A percentile compares a stretch with the other conserved stretches of the same genome.
Evolutionary conservation across 2,329 filamentous ascomycete genomes (phyloP).

Genomic region (Aspergillus tubingensis): DNA sequence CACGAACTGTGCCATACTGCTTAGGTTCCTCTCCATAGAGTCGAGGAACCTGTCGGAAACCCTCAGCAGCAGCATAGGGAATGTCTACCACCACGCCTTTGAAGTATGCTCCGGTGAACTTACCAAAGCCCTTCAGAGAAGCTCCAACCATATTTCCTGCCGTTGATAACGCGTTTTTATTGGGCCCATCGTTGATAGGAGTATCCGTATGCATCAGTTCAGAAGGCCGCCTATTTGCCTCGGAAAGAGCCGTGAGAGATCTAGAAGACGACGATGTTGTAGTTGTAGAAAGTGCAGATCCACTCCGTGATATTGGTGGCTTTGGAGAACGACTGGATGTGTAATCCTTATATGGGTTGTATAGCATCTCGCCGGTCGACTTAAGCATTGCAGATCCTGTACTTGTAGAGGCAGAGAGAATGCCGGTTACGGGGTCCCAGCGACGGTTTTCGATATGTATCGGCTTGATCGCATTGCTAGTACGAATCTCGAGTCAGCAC

Average conservation of each 20-base stretch:
- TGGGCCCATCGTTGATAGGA: not conserved
- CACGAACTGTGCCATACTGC: slow-evolving; percentile 34
- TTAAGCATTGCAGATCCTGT: slow-evolving; percentile 30
- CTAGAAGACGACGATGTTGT: not conserved
- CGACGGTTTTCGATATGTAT: slow-evolving; percentile 38
- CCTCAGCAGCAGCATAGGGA: slow-evolving; percentile 40
- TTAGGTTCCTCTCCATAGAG: slow-evolving; percentile 41
- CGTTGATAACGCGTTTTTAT: slow-evolving; percentile 3
- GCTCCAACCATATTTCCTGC: slow-evolving; percentile 15
- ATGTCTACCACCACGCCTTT: slow-evolving; percentile 41
- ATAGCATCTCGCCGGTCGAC: slow-evolving; percentile 29
- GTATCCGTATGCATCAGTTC: not conserved
- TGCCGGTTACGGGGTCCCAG: slow-evolving; percentile 36
- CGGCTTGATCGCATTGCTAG: slow-evolving; percentile 31
- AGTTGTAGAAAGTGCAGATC: not conserved
- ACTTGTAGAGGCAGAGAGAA: slow-evolving; percentile 27
- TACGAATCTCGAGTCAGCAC: not conserved
- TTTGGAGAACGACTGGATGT: slow-evolving; percentile 6
- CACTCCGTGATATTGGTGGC: not conserved
- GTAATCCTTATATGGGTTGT: slow-evolving; percentile 32
- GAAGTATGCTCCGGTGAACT: slow-evolving; percentile 27
- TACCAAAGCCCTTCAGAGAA: slow-evolving; percentile 27
- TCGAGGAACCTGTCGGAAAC: slow-evolving; percentile 36
- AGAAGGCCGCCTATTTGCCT: not conserved
- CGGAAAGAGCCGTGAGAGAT: not conserved